phyloP scores from a whole-genome alignment of 257 asterid species.

The Capsicum chinense region DNA sequence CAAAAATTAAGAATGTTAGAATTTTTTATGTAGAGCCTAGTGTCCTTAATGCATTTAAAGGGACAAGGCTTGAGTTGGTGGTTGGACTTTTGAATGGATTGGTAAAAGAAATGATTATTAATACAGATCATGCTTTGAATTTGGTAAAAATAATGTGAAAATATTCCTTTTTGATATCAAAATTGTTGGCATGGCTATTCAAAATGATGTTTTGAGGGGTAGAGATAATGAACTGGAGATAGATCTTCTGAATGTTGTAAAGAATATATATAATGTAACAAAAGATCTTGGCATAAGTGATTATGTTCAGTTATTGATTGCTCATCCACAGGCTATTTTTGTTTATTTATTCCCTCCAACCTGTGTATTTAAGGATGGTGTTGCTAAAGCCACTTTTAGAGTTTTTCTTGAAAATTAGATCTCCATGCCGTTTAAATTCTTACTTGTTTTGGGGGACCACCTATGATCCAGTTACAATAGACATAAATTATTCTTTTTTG shows the following conservation, averaged over 20 bases:
- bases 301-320: constrained; percentile 68
- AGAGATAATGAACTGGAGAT: constrained; percentile 53
- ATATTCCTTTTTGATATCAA: constrained; percentile 81
- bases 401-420: constrained; percentile 66
- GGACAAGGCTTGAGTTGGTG: constrained; percentile 87
- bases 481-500: constrained; percentile 86
- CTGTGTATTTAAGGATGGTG: constrained; percentile 69
- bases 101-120: constrained; percentile 69
- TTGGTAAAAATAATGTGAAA: constrained; percentile 86
- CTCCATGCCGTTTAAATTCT: constrained; percentile 92
- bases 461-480: constrained; percentile 62
- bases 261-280: constrained; percentile 79
- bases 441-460: constrained; percentile 90
- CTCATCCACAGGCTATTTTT: constrained; percentile 82
- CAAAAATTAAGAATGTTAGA: constrained; percentile 89
- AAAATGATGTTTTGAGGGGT: constrained; percentile 77
- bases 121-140: constrained; percentile 69
- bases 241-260: constrained; percentile 69
- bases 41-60: constrained; percentile 81
- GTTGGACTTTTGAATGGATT: constrained; percentile 76
- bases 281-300: constrained; percentile 55
- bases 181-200: constrained; percentile 85
- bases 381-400: constrained; percentile 89
- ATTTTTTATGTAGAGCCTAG: constrained; percentile 77
- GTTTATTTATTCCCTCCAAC: constrained; percentile 85